Conservation (phyloP, 495 filamentous ascomycete genomes). For the Penicillium nucicola region DNA sequence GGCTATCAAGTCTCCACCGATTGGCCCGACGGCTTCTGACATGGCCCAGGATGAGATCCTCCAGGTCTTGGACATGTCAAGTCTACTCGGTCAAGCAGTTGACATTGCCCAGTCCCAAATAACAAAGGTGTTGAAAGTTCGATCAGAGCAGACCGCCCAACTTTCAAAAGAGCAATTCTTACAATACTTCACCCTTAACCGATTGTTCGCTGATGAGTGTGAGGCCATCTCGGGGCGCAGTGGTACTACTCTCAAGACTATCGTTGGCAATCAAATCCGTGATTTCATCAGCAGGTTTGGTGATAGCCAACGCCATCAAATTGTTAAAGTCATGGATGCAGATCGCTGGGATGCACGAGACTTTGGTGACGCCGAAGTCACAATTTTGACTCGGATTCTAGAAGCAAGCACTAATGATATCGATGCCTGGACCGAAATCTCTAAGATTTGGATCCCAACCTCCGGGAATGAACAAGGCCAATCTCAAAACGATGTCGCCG, state of each 20-base stretch:
- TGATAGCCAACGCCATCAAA: slow-evolving; percentile 70
- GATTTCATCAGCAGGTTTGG: slow-evolving; percentile 79
- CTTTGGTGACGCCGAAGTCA: slow-evolving; percentile 66
- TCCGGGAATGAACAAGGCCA: slow-evolving; percentile 21
- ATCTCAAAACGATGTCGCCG: slow-evolving; percentile 23
- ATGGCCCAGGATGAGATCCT: slow-evolving; percentile 75
- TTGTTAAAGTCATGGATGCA: slow-evolving; percentile 81
- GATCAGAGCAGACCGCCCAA: slow-evolving; percentile 76
- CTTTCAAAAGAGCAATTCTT: slow-evolving; percentile 77
- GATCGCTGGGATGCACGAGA: slow-evolving; percentile 91
- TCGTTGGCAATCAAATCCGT: slow-evolving; percentile 87
- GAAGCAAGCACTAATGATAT: slow-evolving; percentile 78
- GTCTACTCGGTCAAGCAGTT: slow-evolving; percentile 88
- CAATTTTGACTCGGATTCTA: slow-evolving; percentile 64
- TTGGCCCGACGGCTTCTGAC: slow-evolving; percentile 21
- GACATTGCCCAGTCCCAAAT: slow-evolving; percentile 92
- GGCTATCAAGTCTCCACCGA: slow-evolving; percentile 9
- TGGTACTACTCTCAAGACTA: slow-evolving; percentile 76
- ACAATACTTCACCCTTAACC: slow-evolving; percentile 89
- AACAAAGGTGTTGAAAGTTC: slow-evolving; percentile 84
- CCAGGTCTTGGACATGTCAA: slow-evolving; percentile 84
- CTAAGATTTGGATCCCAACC: slow-evolving; percentile 67
- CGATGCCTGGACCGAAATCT: slow-evolving; percentile 65
- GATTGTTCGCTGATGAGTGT: slow-evolving; percentile 94
- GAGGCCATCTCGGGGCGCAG: slow-evolving; percentile 91